Base-by-base conservation (phyloP, 2,329 filamentous ascomycete genomes). In the Exophiala lecanii-corni region DNA sequence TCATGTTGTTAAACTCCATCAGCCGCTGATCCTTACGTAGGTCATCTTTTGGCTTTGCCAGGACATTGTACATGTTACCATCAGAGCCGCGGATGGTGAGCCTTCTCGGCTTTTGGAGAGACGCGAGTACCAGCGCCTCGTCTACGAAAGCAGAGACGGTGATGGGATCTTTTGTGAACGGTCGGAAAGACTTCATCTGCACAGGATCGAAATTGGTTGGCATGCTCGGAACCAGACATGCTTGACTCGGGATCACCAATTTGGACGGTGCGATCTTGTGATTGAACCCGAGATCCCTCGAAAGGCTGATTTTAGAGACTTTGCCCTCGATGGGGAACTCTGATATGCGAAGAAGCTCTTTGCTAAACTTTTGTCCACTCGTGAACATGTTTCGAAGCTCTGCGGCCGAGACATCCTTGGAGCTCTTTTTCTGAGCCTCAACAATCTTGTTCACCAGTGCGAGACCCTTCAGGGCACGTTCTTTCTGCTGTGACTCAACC, bases 1-100 rank as follows among this genome's bases (percentile, higher is more conserved):
- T 97, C 79, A 97, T 92, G 34, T 84, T 82, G 62, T 97, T 98
- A 72, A 98, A 98, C 61, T 98, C 94, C 89, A 98, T 98, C 15
- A 98, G 80, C 39, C 92, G 87, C 63, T 97, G 91, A 58, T 99
- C 94, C 54, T 94, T 98, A 38, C 92, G 84, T 17, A 99, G 76
- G 62, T 99, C 94, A 62, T 98, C 92, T 63, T 97, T 97, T 6
- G 92, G 94, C 60, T 99, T 98, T 71, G 94, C 94, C 43, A 99
- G 75, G 5, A 98, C 78, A 52, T 87, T 86, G 62, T 98, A 98
- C 13, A 76, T 75, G 45, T 84, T 84, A 5, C 94, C 92, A 64
- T 99, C 89, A 0, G 86, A 91, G 1, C 91, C 92, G 41, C 86
- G 79, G 5, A 92, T 86, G 12, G 81, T 92, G 41, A 99, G 79